Percentiles rank a stretch among this genome's conserved stretches.
These are phyloP conservation scores for Metschnikowia cerradonensis DNA, from an alignment of 805 yeast species.

Conservation along the genomic window DNA sequence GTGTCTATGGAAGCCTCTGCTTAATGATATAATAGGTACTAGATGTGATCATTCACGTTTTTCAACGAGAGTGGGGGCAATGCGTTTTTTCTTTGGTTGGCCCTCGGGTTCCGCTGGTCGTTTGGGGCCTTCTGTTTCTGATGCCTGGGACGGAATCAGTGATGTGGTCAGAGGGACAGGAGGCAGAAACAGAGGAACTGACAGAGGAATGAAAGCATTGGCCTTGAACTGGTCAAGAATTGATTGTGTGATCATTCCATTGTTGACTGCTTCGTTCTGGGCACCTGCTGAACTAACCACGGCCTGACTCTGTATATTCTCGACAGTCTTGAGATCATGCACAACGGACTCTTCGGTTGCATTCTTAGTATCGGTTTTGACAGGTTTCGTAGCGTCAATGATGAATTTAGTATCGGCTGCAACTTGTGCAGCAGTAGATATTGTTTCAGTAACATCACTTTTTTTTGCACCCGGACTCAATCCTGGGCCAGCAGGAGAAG, in stretches of 20 bases:
- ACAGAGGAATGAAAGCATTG: background rate
- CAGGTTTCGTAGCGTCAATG: background rate
- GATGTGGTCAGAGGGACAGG: too few species aligned
- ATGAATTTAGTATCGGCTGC: too few species aligned
- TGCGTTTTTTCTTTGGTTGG: slow-evolving; percentile 29
- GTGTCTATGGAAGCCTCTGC: background rate
- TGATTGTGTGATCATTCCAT: slow-evolving; percentile 1
- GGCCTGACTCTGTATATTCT: background rate
- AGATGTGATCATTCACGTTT: background rate
- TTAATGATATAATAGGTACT: too few species aligned
- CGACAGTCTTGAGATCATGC: too few species aligned
- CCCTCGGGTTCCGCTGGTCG: background rate
- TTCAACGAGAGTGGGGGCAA: slow-evolving; percentile 31
- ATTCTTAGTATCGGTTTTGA: too few species aligned
- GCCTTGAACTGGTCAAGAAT: slow-evolving; percentile 13
- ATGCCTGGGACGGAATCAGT: background rate
- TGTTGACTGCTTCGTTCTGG: background rate
- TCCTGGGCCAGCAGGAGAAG: background rate
- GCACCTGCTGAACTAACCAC: background rate
- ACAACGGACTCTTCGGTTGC: too few species aligned
- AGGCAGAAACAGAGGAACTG: too few species aligned
- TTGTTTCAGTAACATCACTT: background rate
- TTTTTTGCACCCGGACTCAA: too few species aligned
- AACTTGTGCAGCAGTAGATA: too few species aligned
- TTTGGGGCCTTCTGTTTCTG: background rate